These are phyloP conservation scores for Arthrobotrys conoides DNA, from an alignment of 2,329 filamentous ascomycete species.

Conservation along the genomic window DNA sequence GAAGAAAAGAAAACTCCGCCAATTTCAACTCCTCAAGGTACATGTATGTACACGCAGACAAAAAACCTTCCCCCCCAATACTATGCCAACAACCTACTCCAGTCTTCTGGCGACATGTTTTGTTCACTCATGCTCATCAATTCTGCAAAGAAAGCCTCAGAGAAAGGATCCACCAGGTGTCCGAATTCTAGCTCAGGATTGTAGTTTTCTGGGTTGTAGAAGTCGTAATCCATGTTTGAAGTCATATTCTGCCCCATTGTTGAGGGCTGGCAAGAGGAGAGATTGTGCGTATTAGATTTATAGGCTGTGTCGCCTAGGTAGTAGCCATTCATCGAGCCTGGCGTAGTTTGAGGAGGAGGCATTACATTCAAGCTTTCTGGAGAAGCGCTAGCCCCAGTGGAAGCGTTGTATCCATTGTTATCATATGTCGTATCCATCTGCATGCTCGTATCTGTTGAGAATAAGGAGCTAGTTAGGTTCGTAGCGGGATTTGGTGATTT, in stretches of 20 bases:
- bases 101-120: slow-evolving; percentile 58
- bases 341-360: slow-evolving; percentile 21
- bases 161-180: slow-evolving; percentile 54
- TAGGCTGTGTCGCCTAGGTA: slow-evolving; percentile 16
- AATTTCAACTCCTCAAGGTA: slow-evolving; percentile 28
- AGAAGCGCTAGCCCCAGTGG: slow-evolving; percentile 11
- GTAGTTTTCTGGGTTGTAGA: slow-evolving; percentile 58
- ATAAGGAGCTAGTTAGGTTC: slow-evolving; percentile 7
- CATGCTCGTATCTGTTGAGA: slow-evolving; percentile 33
- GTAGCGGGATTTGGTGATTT: not conserved
- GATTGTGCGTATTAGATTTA: slow-evolving; percentile 21
- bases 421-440: slow-evolving; percentile 50
- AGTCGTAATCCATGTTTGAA: slow-evolving; percentile 45
- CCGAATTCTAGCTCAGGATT: slow-evolving; percentile 56
- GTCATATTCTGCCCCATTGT: slow-evolving; percentile 18
- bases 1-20: slow-evolving; percentile 20
- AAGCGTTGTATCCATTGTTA: slow-evolving; percentile 21
- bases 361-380: slow-evolving; percentile 28
- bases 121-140: slow-evolving; percentile 57
- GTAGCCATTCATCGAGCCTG: slow-evolving; percentile 6
- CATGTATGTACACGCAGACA: slow-evolving; percentile 3
- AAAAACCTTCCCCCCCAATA: not conserved
- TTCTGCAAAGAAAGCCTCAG: slow-evolving; percentile 56
- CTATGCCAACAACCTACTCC: slow-evolving; percentile 52
- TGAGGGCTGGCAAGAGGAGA: slow-evolving; percentile 25